Percentiles rank a stretch among this genome's conserved stretches.
These are phyloP conservation scores for Penicillium alfredii DNA, from an alignment of 495 filamentous ascomycete genomes.

Conservation along the genomic window DNA sequence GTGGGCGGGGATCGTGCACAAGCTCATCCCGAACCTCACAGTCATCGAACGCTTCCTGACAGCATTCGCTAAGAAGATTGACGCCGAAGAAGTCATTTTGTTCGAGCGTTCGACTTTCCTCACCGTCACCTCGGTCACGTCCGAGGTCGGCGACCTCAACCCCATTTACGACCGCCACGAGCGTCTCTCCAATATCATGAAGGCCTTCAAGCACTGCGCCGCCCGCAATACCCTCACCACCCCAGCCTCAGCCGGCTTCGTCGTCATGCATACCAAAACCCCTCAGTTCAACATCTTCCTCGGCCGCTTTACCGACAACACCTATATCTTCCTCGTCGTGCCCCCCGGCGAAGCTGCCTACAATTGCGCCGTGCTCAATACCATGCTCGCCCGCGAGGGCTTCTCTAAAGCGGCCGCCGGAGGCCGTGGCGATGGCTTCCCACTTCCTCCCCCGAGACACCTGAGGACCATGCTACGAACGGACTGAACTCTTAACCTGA, in stretches of 20 bases:
- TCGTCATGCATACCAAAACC: slow-evolving; percentile 62
- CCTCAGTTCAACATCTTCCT: slow-evolving; percentile 85
- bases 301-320: slow-evolving; percentile 89
- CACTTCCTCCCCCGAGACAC: slow-evolving; percentile 34
- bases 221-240: slow-evolving; percentile 50
- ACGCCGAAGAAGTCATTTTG: slow-evolving; percentile 88
- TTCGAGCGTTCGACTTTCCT: slow-evolving; percentile 96
- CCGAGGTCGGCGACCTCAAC: slow-evolving; percentile 65
- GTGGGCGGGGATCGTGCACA: slow-evolving; percentile 96
- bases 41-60: slow-evolving; percentile 79
- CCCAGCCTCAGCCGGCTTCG: slow-evolving; percentile 51
- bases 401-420: slow-evolving; percentile 51
- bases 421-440: slow-evolving; percentile 40
- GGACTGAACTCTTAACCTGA: slow-evolving; percentile 6
- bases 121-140: slow-evolving; percentile 80
- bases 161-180: slow-evolving; percentile 90
- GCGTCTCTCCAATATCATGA: slow-evolving; percentile 91
- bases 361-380: slow-evolving; percentile 84
- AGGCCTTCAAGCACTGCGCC: slow-evolving; percentile 87
- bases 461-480: slow-evolving; percentile 22
- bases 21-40: slow-evolving; percentile 86
- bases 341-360: slow-evolving; percentile 83
- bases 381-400: slow-evolving; percentile 72
- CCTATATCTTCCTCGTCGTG: slow-evolving; percentile 85
- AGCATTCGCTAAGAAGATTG: slow-evolving; percentile 70